phyloP scores from a whole-genome alignment of 2,329 filamentous ascomycete species.

The Trichophyton verrucosum region DNA sequence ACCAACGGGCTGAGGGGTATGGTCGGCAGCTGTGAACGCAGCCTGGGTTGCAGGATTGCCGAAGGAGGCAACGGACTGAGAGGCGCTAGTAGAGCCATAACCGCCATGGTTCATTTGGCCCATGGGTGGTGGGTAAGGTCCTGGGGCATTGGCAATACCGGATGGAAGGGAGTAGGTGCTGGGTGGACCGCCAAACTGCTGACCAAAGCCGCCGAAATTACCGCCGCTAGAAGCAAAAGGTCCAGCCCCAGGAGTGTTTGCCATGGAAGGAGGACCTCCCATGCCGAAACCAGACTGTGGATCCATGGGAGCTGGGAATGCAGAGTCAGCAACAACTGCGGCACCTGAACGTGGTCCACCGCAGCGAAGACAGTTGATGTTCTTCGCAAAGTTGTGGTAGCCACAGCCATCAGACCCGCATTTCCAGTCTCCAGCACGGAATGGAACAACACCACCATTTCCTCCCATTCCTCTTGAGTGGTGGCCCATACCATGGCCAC shows the following conservation, averaged over 20 bases:
- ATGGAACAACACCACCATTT: conserved; percentile 75
- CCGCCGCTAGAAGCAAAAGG: conserved; percentile 59
- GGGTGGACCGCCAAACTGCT: conserved; percentile 73
- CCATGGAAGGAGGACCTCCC: conserved; percentile 69
- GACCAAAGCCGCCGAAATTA: conserved; percentile 54
- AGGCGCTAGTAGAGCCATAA: conserved; percentile 61
- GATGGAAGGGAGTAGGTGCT: conserved; percentile 85
- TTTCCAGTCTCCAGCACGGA: conserved; percentile 98
- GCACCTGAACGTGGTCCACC: conserved; percentile 89
- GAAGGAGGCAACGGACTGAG: conserved; percentile 76
- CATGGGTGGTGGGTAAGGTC: conserved; percentile 52
- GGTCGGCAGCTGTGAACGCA: conserved; percentile 80
- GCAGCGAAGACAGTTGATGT: conserved; percentile 92
- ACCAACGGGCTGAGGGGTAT: conserved; percentile 64
- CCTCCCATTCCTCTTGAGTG: conserved; percentile 56
- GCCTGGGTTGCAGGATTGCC: conserved; percentile 89
- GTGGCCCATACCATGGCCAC: conserved; percentile 42
- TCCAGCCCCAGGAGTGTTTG: conserved; percentile 61
- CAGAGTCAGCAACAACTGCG: conserved; percentile 86
- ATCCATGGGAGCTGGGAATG: conserved; percentile 76
- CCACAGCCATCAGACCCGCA: conserved; percentile 94
- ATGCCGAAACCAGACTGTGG: conserved; percentile 70
- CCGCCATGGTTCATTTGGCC: conserved; percentile 56
- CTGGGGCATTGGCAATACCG: conserved; percentile 65
- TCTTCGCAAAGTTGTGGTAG: conserved; percentile 99